These are phyloP conservation scores for Aspergillus coremiiformis DNA, from an alignment of 495 filamentous ascomycete species.

Conservation along the genomic window DNA sequence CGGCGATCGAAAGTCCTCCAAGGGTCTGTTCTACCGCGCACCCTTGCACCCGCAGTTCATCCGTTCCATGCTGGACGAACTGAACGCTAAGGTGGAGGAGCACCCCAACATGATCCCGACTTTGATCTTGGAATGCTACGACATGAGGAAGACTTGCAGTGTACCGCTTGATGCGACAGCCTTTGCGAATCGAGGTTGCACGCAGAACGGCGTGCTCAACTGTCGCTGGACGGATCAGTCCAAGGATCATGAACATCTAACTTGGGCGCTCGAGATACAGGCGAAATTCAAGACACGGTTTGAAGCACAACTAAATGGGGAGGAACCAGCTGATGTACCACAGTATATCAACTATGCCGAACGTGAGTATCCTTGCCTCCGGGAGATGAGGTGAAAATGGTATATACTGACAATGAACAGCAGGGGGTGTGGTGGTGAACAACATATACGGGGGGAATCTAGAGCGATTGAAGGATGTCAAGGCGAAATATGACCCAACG, in stretches of 20 bases:
- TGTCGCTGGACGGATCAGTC: constrained; percentile 25
- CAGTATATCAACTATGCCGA: constrained; percentile 40
- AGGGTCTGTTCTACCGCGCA: constrained; percentile 43
- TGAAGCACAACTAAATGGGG: constrained; percentile 4
- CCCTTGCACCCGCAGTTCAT: constrained; percentile 30
- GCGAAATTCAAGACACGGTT: constrained; percentile 23
- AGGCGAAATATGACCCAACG: constrained; percentile 47
- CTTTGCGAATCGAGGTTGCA: constrained; percentile 24
- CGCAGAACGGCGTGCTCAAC: constrained; percentile 32
- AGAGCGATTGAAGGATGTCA: constrained; percentile 35
- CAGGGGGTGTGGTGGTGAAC: constrained; percentile 26
- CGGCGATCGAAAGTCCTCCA: constrained; percentile 39
- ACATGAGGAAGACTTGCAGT: constrained; percentile 29
- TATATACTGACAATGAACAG: constrained; percentile 12
- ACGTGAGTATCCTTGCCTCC: constrained; percentile 22
- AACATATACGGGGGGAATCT: constrained; percentile 44
- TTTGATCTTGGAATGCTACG: constrained; percentile 28
- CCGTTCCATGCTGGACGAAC: constrained; percentile 30
- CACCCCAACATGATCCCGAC: constrained; percentile 20
- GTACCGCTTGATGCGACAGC: constrained; percentile 20
- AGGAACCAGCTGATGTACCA: constrained; percentile 17
- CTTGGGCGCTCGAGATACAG: constrained; percentile 26
- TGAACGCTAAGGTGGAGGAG: constrained; percentile 24
- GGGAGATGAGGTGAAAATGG: neutral
- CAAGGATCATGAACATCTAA: constrained; percentile 24